phyloP scores from a whole-genome alignment of 495 filamentous ascomycete species.

The Podospora pseudocomata region DNA sequence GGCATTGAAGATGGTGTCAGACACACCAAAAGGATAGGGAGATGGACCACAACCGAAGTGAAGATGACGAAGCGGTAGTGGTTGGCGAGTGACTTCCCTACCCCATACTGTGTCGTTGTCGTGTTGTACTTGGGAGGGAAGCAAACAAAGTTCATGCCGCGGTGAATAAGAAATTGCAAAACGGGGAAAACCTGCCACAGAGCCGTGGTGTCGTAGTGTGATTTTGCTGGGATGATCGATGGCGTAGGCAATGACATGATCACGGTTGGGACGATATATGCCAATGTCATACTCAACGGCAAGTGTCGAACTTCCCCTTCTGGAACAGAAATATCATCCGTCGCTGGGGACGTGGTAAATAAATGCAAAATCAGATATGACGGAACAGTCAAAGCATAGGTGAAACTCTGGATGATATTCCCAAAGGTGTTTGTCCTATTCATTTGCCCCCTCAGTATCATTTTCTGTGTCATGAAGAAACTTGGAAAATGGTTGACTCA shows the following conservation, averaged over 20 bases:
- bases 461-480: not conserved
- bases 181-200: not conserved
- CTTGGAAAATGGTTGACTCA: not conserved
- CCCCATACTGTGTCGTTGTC: not conserved
- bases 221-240: not conserved
- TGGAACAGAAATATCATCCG: not conserved
- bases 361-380: not conserved
- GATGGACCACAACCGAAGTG: not conserved
- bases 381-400: not conserved
- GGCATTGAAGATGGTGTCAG: not conserved
- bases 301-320: not conserved
- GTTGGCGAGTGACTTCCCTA: not conserved
- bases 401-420: not conserved
- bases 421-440: not conserved
- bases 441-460: not conserved
- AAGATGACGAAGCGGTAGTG: not conserved
- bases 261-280: not conserved
- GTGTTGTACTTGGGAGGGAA: not conserved
- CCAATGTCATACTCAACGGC: not conserved
- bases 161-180: not conserved
- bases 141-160: not conserved
- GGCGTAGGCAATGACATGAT: not conserved
- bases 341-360: not conserved
- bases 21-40: not conserved
- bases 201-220: not conserved